Conservation (phyloP, 352 stramenopile genomes). For the Phytophthora meadii region DNA sequence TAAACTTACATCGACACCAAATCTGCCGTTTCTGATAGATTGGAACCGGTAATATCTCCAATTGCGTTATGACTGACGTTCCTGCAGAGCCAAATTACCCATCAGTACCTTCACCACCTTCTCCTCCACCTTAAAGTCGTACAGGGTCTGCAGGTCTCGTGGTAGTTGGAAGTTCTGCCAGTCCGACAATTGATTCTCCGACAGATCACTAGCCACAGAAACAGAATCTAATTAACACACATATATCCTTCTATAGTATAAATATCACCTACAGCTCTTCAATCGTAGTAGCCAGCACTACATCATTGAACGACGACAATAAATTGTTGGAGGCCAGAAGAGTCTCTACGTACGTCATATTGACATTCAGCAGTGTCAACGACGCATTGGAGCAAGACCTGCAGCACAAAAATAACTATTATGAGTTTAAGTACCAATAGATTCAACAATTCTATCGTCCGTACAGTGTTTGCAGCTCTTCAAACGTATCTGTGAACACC, state of each 20-base stretch:
- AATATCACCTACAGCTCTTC: slow-evolving; percentile 29
- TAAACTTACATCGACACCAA: slow-evolving; percentile 38
- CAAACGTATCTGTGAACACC: slow-evolving; percentile 27
- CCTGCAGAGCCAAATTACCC: slow-evolving; percentile 16
- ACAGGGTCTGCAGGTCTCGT: slow-evolving; percentile 40
- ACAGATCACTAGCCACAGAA: slow-evolving; percentile 32
- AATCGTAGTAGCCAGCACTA: slow-evolving; percentile 36
- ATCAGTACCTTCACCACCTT: not conserved
- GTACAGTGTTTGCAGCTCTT: slow-evolving; percentile 37
- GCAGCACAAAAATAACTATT: not conserved
- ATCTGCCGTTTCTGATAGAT: slow-evolving; percentile 31
- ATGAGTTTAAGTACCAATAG: not conserved
- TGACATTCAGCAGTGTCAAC: slow-evolving; percentile 29
- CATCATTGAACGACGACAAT: slow-evolving; percentile 30
- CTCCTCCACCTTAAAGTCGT: slow-evolving; percentile 1
- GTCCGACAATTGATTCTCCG: slow-evolving; percentile 37
- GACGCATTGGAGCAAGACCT: slow-evolving; percentile 40
- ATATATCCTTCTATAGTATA: too few species aligned
- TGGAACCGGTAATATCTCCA: slow-evolving; percentile 21
- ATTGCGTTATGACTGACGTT: slow-evolving; percentile 44
- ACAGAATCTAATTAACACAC: not conserved
- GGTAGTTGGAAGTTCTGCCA: slow-evolving; percentile 37
- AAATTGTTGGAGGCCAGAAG: slow-evolving; percentile 31
- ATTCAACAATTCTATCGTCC: not conserved
- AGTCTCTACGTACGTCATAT: slow-evolving; percentile 36